Evolutionary conservation across 139 green algal genomes (phyloP), one percentile per base, ranked within the genome.

Genomic region (Chlamydomonas incerta): DNA sequence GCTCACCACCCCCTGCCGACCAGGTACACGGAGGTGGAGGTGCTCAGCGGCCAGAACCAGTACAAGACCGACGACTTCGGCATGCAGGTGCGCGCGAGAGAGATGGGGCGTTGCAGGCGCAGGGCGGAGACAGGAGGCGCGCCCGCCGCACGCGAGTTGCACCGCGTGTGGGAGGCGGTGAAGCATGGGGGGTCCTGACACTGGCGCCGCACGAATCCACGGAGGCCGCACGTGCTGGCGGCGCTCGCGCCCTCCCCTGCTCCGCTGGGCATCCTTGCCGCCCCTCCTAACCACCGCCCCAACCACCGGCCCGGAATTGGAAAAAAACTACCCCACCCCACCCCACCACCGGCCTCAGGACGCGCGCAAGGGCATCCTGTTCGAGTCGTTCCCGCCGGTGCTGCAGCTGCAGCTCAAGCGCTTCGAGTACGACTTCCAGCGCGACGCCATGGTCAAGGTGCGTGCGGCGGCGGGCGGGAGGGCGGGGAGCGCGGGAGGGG

Each of bases 361-460:
- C 84, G 97, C 97, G 9, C 83, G 90, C 57, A 98, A 98, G 87
- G 96, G 97, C 52, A 94, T 98, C 35, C 83, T 97, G 73, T 99
- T 99, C 87, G 90, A 98, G 23, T 72, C 82, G 74, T 95, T 99
- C 35, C 97, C 97, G 14, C 97, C 97, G 31, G 91, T 99, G 77
- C 93, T 99, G 67, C 94, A 98, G 91, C 93, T 99, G 73, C 97
- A 99, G 83, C 93, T 99, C 35, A 99, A 98, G 91, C 95, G 97
- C 41, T 99, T 99, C 88, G 97, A 99, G 85, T 99, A 99, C 86
- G 98, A 99, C 87, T 98, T 95, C 57, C 81, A 94, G 80, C 89
- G 95, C 11, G 96, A 99, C 85, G 89, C 92, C 55, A 94, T 95
- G 90, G 80, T 97, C 85, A 98, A 98, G 92, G 95, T 96, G 82